phyloP scores from a whole-genome alignment of 164 flowering plant species.

The Nelumbo lutea region DNA sequence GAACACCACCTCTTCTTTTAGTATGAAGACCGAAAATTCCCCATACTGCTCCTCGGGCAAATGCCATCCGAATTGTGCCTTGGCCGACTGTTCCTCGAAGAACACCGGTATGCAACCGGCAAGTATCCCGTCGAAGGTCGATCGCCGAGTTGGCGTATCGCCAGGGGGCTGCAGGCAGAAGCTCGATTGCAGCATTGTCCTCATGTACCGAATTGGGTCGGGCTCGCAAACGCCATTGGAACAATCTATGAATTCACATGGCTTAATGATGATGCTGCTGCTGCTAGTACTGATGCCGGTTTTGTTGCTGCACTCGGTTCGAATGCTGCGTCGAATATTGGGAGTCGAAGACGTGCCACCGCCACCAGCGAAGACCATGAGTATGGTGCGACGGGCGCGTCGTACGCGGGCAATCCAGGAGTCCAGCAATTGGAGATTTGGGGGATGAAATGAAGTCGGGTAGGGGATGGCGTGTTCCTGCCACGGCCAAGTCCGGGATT shows the following conservation, averaged over 20 bases:
- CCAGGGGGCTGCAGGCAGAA: slow-evolving; percentile 98
- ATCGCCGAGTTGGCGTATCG: slow-evolving; percentile 82
- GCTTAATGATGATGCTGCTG: slow-evolving; percentile 6
- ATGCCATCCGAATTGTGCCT: slow-evolving; percentile 78
- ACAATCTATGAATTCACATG: slow-evolving; percentile 80
- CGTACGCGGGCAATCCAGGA: slow-evolving; percentile 61
- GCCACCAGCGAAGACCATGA: slow-evolving; percentile 86
- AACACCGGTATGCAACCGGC: slow-evolving; percentile 98
- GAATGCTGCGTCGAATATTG: slow-evolving; percentile 71
- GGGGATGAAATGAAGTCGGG: slow-evolving; percentile 89
- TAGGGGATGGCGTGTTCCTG: slow-evolving; percentile 90
- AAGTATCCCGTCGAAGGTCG: slow-evolving; percentile 75
- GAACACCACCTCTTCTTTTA: slow-evolving; percentile 88
- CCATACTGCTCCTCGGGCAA: slow-evolving; percentile 49
- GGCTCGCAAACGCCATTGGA: slow-evolving; percentile 81
- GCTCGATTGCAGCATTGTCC: slow-evolving; percentile 74
- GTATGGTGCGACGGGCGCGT: slow-evolving; percentile 41
- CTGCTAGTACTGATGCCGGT: background rate
- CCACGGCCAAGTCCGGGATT: slow-evolving; percentile 81
- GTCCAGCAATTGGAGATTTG: slow-evolving; percentile 37
- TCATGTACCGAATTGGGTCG: slow-evolving; percentile 78
- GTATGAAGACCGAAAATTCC: slow-evolving; percentile 76
- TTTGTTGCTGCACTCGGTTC: slow-evolving; percentile 53
- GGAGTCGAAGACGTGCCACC: slow-evolving; percentile 61
- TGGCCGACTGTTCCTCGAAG: slow-evolving; percentile 82